Base-by-base conservation (phyloP, 2,329 filamentous ascomycete genomes). In the Cordyceps militaris region DNA sequence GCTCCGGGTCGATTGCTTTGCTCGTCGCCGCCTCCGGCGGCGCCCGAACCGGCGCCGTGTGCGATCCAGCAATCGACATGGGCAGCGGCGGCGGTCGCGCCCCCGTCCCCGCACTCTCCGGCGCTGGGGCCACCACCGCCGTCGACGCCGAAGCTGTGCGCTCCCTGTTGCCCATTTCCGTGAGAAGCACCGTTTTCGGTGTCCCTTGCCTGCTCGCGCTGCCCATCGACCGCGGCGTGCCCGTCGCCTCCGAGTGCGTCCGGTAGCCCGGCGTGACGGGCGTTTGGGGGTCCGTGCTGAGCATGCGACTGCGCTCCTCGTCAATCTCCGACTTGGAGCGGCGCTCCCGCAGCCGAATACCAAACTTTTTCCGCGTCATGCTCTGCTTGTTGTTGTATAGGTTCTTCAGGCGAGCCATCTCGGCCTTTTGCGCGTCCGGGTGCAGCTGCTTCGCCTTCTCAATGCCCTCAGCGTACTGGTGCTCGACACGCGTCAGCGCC, bases 301-400 rank as follows among this genome's bases (percentile, higher is more conserved):
- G 52, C 3, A 76, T 64, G 13, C 74, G 73, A 54, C 70, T 67
- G 10, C 76, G 74, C n/a, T 74, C 70, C 9, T 73, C 71, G 2
- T 76, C 70, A 16, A 81, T 76, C 59, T 79, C 76, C 0, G 70
- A 71, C 59, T 66, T 75, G 2, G 75, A 75, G 0, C 80, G 76
- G 13, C 79, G 71, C 61, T 76, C 73, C 0, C 79, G 75, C 14
- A 84, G 71, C 1, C 75, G 74, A 32, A 84, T 79, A n/a, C 81
- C 81, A 60, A 78, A 83, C 60, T 76, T 82, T 65, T 81, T 83
- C 13, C 81, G 75, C 3, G 81, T 78, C n/a, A 74, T 73, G 55
- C 78, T 82, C 65, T 82, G 79, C 58, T 80, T 81, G 3, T 79
- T 82, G 44, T 77, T 77, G 62, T 79, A 81, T 3, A 74, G 75